These are phyloP conservation scores for Pestalotiopsis sp. DNA, from an alignment of 2,329 filamentous ascomycete genomes.

Conservation along the genomic window DNA sequence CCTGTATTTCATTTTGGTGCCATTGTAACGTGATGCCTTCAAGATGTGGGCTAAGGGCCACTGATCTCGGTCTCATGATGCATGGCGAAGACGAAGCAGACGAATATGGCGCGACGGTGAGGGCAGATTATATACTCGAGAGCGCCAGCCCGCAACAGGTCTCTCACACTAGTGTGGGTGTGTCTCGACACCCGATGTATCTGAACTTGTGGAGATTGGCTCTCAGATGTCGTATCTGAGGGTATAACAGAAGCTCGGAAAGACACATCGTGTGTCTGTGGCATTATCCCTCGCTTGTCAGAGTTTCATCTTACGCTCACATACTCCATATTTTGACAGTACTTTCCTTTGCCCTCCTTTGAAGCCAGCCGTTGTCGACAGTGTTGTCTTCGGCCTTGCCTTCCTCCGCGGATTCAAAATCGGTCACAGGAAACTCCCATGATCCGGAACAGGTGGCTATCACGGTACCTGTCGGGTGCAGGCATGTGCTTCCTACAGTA, in stretches of 20 bases:
- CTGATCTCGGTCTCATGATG: too few species aligned
- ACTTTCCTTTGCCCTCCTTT: conserved; percentile 39
- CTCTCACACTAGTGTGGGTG: too few species aligned
- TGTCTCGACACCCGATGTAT: too few species aligned
- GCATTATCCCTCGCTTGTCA: not conserved
- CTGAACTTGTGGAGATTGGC: too few species aligned
- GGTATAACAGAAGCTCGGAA: not conserved
- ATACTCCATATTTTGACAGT: conserved; percentile 50
- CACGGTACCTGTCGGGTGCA: conserved; percentile 59
- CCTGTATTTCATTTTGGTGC: too few species aligned
- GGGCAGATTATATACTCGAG: too few species aligned
- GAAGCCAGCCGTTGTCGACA: conserved; percentile 25
- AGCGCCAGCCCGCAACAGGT: too few species aligned
- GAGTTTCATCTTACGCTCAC: not conserved
- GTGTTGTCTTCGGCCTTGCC: conserved; percentile 16
- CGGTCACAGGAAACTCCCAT: conserved; percentile 42
- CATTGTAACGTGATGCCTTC: too few species aligned
- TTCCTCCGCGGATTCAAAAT: conserved; percentile 15
- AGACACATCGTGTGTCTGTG: not conserved
- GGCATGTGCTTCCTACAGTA: conserved; percentile 50
- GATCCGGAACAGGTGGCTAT: conserved; percentile 59
- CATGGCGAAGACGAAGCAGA: too few species aligned
- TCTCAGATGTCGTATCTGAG: too few species aligned
- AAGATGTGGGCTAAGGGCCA: too few species aligned
- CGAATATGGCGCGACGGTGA: too few species aligned